phyloP scores from a whole-genome alignment of 2,329 filamentous ascomycete species.

The Corynespora cassiicola region DNA sequence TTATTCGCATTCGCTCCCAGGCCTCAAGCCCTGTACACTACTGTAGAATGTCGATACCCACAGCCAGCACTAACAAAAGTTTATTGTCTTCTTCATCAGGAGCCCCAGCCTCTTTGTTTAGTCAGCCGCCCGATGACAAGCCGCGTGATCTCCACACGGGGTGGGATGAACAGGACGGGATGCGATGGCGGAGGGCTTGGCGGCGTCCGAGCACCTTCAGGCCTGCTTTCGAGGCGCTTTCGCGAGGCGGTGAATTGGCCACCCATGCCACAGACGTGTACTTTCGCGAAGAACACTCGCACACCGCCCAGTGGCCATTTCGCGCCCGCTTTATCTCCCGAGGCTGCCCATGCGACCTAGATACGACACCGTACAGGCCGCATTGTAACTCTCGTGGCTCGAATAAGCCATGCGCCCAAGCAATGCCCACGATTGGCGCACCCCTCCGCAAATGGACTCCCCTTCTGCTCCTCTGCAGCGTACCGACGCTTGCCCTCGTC shows the following conservation, averaged over 20 bases:
- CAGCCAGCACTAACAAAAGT: too few species aligned
- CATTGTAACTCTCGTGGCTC: slow-evolving; percentile 29
- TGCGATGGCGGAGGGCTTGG: too few species aligned
- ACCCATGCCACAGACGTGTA: slow-evolving; percentile 16
- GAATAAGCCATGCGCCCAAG: slow-evolving; percentile 45
- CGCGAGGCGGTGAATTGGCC: slow-evolving; percentile 21
- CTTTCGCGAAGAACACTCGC: slow-evolving; percentile 4
- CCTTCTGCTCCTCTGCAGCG: slow-evolving; percentile 42
- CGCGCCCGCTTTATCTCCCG: slow-evolving; percentile 7
- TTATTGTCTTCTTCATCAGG: too few species aligned
- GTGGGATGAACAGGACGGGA: slow-evolving; percentile 4
- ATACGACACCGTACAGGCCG: slow-evolving; percentile 17
- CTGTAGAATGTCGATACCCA: too few species aligned
- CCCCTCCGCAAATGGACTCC: slow-evolving; percentile 44
- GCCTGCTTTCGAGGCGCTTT: slow-evolving; percentile 7
- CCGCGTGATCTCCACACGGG: slow-evolving; percentile 13
- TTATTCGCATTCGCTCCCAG: slow-evolving; percentile 13
- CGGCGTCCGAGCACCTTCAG: slow-evolving; percentile 7
- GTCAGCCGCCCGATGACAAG: too few species aligned
- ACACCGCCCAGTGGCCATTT: slow-evolving; percentile 19
- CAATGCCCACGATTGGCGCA: slow-evolving; percentile 48
- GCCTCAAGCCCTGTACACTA: too few species aligned
- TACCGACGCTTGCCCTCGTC: slow-evolving; percentile 27
- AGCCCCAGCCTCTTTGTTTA: too few species aligned
- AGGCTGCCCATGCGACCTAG: slow-evolving; percentile 15